Evolutionary conservation across 2,329 filamentous ascomycete genomes (phyloP).

Genomic region (Sporothrix pallida): DNA sequence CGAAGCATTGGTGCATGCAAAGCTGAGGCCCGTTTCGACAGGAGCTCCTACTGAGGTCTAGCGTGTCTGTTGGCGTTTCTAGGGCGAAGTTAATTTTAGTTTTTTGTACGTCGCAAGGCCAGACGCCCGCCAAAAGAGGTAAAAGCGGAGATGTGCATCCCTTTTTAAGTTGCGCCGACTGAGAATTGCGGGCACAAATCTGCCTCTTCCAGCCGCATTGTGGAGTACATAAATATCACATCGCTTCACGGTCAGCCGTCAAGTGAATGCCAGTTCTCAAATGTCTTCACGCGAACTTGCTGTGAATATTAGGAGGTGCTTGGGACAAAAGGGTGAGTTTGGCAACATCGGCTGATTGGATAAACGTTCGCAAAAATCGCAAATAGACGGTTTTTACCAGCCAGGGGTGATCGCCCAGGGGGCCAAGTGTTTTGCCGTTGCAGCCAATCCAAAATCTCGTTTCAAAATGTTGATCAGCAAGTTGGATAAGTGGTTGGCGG

Average conservation of each 20-base stretch:
- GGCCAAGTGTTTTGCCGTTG: conserved; percentile 8
- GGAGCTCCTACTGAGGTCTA: background rate
- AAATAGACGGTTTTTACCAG: too few relatives aligned
- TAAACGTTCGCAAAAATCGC: too few relatives aligned
- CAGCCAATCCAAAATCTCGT: conserved; percentile 36
- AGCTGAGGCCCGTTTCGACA: conserved; percentile 27
- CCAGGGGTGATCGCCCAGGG: conserved; percentile 10
- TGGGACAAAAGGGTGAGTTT: too few relatives aligned
- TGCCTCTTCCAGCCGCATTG: background rate
- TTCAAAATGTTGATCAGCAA: conserved; percentile 43
- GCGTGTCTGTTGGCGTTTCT: background rate
- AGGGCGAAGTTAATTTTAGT: conserved; percentile 29
- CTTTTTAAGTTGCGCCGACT: background rate
- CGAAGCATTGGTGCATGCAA: background rate
- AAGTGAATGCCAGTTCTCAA: too few relatives aligned
- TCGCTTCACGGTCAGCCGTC: too few relatives aligned
- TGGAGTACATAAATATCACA: background rate
- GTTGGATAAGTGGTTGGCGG: conserved; percentile 27
- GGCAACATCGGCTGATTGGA: too few relatives aligned
- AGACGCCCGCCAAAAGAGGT: background rate
- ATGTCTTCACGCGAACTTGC: too few relatives aligned
- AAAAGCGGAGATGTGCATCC: background rate
- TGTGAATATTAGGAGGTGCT: too few relatives aligned
- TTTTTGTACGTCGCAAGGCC: background rate
- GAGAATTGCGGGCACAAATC: background rate